These are phyloP conservation scores for Urtica urens DNA, from an alignment of 306 rosid species.

Conservation along the genomic window DNA sequence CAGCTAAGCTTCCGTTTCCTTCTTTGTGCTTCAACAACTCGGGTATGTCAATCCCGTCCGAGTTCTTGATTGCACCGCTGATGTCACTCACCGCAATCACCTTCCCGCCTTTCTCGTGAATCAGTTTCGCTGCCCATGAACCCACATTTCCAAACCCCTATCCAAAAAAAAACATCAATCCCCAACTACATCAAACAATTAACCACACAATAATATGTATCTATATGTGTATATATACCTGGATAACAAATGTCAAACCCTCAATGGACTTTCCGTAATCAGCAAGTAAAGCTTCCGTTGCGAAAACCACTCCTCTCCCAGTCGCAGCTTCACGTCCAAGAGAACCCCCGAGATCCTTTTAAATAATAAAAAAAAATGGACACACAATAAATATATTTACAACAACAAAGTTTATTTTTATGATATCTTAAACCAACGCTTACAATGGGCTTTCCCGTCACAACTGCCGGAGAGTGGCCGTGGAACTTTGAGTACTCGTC, in stretches of 20 bases:
- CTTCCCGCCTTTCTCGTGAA: slow-evolving; percentile 45
- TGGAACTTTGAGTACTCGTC: slow-evolving; percentile 62
- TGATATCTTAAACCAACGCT: slow-evolving; percentile 2
- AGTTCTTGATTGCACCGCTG: slow-evolving; percentile 41
- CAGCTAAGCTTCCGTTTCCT: slow-evolving; percentile 26
- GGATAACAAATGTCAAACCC: slow-evolving; percentile 41
- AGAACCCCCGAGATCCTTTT: slow-evolving; percentile 59
- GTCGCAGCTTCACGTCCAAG: slow-evolving; percentile 66
- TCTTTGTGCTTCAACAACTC: slow-evolving; percentile 34
- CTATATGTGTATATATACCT: slow-evolving; percentile 30
- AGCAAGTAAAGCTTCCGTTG: slow-evolving; percentile 50
- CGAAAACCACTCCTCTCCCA: slow-evolving; percentile 51
- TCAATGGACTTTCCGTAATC: slow-evolving; percentile 42
- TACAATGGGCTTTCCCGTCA: slow-evolving; percentile 59
- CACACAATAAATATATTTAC: background rate
- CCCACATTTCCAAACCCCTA: slow-evolving; percentile 95
- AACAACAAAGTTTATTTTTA: background rate
- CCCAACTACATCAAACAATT: background rate
- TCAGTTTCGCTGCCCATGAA: slow-evolving; percentile 43
- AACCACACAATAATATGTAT: no score
- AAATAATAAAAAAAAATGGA: background rate
- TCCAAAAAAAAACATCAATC: background rate
- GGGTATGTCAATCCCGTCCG: slow-evolving; percentile 30
- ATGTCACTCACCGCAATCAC: slow-evolving; percentile 45
- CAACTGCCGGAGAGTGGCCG: slow-evolving; percentile 56